phyloP scores from a whole-genome alignment of 1,284 basidiomycete genomes.

The Ustilago shanxiensis region DNA sequence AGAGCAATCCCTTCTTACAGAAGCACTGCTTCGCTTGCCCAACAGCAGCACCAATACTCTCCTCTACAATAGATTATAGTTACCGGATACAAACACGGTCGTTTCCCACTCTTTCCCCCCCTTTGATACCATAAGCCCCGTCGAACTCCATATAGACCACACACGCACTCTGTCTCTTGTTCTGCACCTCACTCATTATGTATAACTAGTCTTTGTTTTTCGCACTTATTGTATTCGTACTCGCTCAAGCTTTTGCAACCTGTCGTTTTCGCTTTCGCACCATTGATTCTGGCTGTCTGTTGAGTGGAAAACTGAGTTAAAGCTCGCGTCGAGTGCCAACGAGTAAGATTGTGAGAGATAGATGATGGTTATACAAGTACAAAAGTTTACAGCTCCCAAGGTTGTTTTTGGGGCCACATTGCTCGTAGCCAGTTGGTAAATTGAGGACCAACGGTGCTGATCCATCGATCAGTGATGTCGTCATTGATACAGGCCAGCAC shows the following conservation, averaged over 20 bases:
- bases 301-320: no score
- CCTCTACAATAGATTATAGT: conserved; percentile 10
- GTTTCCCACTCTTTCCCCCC: background rate
- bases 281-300: no score
- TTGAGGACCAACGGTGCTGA: conserved; percentile 13
- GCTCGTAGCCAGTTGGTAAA: conserved; percentile 27
- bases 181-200: conserved; percentile 1
- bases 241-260: background rate
- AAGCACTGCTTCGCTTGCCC: conserved; percentile 25
- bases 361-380: background rate
- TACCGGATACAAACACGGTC: conserved; percentile 14
- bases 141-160: conserved; percentile 12
- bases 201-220: conserved; percentile 1
- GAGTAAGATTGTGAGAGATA: no score
- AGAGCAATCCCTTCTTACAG: conserved; percentile 31
- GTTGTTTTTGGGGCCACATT: conserved; percentile 31
- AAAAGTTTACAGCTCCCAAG: conserved; percentile 31
- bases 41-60: conserved; percentile 23
- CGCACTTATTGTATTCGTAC: conserved; percentile 11
- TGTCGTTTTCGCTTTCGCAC: background rate
- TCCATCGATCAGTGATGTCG: conserved; percentile 38
- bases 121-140: conserved; percentile 13
- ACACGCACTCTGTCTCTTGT: conserved; percentile 4
- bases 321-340: no score
- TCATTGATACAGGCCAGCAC: conserved; percentile 50